Evolutionary conservation across 768 basidiomycete genomes (phyloP).

Genomic region (Termitomyces sp.): DNA sequence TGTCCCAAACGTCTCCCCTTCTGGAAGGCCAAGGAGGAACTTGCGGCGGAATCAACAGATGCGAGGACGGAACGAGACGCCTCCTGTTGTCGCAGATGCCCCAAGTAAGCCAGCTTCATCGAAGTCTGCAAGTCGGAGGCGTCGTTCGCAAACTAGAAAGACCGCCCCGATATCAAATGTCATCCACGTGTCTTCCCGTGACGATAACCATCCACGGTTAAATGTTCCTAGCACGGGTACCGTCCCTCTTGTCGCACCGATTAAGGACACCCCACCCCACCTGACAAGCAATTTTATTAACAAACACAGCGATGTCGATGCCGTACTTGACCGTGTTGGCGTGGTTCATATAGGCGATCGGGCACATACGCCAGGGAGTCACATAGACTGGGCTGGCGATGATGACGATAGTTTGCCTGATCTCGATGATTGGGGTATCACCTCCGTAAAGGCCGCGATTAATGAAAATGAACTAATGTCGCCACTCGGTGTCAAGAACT

Average conservation of each 20-base stretch:
- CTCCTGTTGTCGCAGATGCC: constrained; percentile 18
- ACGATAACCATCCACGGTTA: constrained; percentile 28
- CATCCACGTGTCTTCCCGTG: constrained; percentile 26
- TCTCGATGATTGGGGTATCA: constrained; percentile 82
- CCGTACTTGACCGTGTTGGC: constrained; percentile 72
- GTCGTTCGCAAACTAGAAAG: constrained; percentile 40
- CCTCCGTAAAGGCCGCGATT: constrained; percentile 28
- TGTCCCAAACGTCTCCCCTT: constrained; percentile 15
- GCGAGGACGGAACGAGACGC: neutral
- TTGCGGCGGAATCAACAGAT: constrained; percentile 21
- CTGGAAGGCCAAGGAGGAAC: constrained; percentile 24
- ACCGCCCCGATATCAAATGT: constrained; percentile 21
- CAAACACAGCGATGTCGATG: constrained; percentile 39
- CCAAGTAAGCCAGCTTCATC: constrained; percentile 23
- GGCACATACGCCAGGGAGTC: constrained; percentile 68
- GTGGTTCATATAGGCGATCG: constrained; percentile 68
- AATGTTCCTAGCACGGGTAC: too few species aligned
- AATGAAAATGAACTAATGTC: constrained; percentile 47
- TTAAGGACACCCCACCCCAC: constrained; percentile 62
- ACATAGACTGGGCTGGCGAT: constrained; percentile 88
- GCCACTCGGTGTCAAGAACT: constrained; percentile 58
- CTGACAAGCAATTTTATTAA: constrained; percentile 23
- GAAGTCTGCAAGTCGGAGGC: constrained; percentile 42
- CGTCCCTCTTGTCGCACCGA: constrained; percentile 33
- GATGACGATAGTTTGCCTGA: constrained; percentile 82